Percentiles rank a stretch among this genome's conserved stretches.
Conservation (phyloP, 2,329 filamentous ascomycete genomes). For the Xylogone sp. region DNA sequence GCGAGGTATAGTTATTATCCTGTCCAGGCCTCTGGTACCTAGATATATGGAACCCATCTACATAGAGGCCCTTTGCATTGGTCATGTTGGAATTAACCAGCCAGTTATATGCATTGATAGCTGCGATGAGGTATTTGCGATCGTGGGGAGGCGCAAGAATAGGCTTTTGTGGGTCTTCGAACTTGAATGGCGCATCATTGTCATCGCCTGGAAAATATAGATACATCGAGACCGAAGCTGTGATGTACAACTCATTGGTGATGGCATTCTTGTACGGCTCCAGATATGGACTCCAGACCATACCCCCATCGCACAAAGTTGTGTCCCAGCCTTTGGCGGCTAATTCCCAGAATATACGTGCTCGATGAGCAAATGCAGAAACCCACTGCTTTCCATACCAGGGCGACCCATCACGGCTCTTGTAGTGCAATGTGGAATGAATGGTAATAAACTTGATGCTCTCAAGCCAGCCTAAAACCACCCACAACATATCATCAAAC, state of each 20-base stretch:
- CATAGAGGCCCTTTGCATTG: constrained; percentile 69
- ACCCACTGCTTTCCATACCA: constrained; percentile 80
- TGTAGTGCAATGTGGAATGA: constrained; percentile 64
- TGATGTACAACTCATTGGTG: constrained; percentile 86
- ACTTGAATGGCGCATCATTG: constrained; percentile 65
- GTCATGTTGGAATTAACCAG: constrained; percentile 77
- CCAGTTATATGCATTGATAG: constrained; percentile 78
- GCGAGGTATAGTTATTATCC: constrained; percentile 44
- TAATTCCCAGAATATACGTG: constrained; percentile 81
- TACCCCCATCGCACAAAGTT: constrained; percentile 76
- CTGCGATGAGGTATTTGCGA: constrained; percentile 65
- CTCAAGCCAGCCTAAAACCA: constrained; percentile 88
- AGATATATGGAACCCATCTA: constrained; percentile 84
- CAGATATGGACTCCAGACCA: constrained; percentile 83
- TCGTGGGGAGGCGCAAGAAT: constrained; percentile 38
- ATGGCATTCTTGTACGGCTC: constrained; percentile 93
- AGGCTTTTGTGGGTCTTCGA: constrained; percentile 21
- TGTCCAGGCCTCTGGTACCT: constrained; percentile 45
- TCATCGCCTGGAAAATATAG: constrained; percentile 79
- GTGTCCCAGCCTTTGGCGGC: constrained; percentile 79
- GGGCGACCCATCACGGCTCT: constrained; percentile 23
- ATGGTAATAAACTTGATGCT: constrained; percentile 69
- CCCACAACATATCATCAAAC: constrained; percentile 94
- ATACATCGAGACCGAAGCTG: constrained; percentile 86
- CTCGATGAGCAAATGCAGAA: constrained; percentile 75